Conservation (phyloP, 768 basidiomycete genomes). For the Auricularia heimuer region DNA sequence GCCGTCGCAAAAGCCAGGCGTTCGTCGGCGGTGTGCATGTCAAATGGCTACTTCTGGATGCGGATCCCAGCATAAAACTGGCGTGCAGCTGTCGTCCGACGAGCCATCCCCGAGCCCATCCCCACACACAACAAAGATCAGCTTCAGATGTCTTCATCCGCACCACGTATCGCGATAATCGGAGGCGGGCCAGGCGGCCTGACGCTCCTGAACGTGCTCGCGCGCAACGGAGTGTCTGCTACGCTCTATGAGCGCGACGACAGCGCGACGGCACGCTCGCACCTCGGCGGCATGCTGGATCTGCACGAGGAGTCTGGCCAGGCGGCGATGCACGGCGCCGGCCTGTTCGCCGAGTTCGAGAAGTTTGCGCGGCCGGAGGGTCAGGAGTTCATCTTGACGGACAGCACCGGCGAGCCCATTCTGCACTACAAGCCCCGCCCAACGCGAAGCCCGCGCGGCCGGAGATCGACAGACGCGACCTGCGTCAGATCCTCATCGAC, state of each 20-base stretch:
- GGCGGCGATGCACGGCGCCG: constrained; percentile 13
- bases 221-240: constrained; percentile 12
- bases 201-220: constrained; percentile 18
- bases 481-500: neutral
- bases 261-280: constrained; percentile 5
- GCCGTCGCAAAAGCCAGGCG: too few species aligned
- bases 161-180: constrained; percentile 12
- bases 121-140: too few species aligned
- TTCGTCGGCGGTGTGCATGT: too few species aligned
- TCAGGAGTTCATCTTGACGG: constrained; percentile 16
- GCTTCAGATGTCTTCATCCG: neutral
- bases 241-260: constrained; percentile 18
- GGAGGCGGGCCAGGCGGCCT: constrained; percentile 22
- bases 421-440: neutral
- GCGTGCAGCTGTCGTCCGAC: too few species aligned
- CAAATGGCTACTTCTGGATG: too few species aligned
- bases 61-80: too few species aligned
- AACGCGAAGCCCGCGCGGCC: neutral
- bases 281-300: constrained; percentile 11
- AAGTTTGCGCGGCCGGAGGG: constrained; percentile 12
- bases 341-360: constrained; percentile 15
- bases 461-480: neutral
- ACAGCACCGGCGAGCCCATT: neutral
- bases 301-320: neutral
- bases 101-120: too few species aligned